Conservation (phyloP, 495 filamentous ascomycete genomes). For the Pyrenula aspistea region DNA sequence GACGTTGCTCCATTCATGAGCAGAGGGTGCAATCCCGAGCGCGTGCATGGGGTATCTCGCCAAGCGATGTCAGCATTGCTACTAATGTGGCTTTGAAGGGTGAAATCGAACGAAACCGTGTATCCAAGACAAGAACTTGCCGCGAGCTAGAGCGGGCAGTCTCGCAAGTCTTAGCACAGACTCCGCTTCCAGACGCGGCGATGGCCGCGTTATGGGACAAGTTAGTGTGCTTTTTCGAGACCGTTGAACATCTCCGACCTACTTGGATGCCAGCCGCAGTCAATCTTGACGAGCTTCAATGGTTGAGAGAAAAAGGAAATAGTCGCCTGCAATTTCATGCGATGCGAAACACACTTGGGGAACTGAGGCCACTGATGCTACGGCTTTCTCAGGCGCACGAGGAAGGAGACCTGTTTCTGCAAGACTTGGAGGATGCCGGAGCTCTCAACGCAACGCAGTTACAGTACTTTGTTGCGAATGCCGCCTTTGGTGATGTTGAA, state of each 20-base stretch:
- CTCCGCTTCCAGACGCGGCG: not conserved
- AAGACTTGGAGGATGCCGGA: slow-evolving; percentile 1
- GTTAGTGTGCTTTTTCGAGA: not conserved
- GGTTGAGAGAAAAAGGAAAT: not conserved
- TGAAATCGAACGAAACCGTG: not conserved
- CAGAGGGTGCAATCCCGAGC: not conserved
- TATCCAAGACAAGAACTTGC: not conserved
- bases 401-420: not conserved
- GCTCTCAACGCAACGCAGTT: not conserved
- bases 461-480: not conserved
- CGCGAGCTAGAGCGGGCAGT: not conserved
- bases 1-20: not conserved
- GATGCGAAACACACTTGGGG: not conserved
- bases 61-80: not conserved
- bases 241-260: not conserved
- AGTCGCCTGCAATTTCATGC: slow-evolving; percentile 1
- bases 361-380: not conserved
- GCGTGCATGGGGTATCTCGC: not conserved
- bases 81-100: not conserved
- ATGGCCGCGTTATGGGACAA: not conserved
- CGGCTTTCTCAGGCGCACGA: not conserved
- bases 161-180: not conserved
- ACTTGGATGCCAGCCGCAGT: not conserved
- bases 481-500: slow-evolving; percentile 2
- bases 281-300: not conserved